Evolutionary conservation across 805 yeast species (phyloP).

Genomic region (Pichia nanzhaoensis): DNA sequence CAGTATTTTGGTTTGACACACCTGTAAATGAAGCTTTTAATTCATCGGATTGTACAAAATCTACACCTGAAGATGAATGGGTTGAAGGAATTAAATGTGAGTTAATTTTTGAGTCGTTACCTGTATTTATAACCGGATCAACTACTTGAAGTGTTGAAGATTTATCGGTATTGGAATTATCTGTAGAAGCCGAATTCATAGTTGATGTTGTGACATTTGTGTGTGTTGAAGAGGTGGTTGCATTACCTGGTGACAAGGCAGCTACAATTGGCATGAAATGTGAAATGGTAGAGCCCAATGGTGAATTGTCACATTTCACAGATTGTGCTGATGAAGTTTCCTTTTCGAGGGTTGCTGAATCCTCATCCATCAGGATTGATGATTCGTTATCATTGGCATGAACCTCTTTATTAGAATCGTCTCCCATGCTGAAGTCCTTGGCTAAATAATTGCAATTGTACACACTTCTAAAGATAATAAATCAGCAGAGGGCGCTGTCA

Average conservation of each 20-base stretch:
- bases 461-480: too few species aligned
- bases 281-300: conserved; percentile 6
- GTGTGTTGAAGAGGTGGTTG: conserved; percentile 7
- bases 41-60: conserved; percentile 28
- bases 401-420: too few species aligned
- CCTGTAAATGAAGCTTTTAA: conserved; percentile 37
- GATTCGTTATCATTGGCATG: too few species aligned
- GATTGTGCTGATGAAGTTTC: too few species aligned
- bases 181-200: background rate
- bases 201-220: conserved; percentile 7
- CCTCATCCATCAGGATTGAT: too few species aligned
- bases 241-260: conserved; percentile 4
- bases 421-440: too few species aligned
- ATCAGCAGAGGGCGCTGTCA: too few species aligned
- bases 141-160: background rate
- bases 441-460: too few species aligned
- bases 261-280: conserved; percentile 6
- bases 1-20: conserved; percentile 22
- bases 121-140: background rate
- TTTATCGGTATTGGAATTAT: background rate
- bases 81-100: conserved; percentile 15
- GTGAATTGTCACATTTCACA: too few species aligned
- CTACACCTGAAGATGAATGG: conserved; percentile 21
- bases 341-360: too few species aligned
- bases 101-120: background rate